Conservation (phyloP, 192 early-diverging fungal species). For the Coemansia reversa region DNA sequence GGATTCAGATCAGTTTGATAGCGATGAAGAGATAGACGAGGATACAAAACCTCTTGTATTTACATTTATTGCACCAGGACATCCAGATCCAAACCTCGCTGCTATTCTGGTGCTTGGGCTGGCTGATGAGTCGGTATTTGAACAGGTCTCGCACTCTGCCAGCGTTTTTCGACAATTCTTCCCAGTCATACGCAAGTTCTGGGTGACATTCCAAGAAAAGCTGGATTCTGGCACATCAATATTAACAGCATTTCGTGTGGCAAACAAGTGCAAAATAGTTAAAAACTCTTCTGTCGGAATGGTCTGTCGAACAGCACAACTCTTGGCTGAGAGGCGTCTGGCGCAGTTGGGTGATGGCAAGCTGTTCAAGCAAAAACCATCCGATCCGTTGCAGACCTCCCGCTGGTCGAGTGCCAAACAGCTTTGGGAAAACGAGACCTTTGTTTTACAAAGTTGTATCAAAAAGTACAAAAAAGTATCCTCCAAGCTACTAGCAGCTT, state of each 20-base stretch:
- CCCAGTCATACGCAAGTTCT: constrained; percentile 35
- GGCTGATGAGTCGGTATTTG: constrained; percentile 35
- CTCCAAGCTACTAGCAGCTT: constrained; percentile 16
- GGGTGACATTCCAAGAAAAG: constrained; percentile 38
- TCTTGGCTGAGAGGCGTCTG: constrained; percentile 31
- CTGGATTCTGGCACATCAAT: constrained; percentile 36
- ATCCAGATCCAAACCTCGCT: constrained; percentile 32
- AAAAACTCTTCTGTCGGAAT: constrained; percentile 23
- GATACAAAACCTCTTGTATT: constrained; percentile 6
- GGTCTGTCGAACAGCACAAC: constrained; percentile 23
- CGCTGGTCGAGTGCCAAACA: constrained; percentile 43
- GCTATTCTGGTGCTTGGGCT: constrained; percentile 28
- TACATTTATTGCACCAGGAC: constrained; percentile 34
- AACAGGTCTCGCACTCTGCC: constrained; percentile 18
- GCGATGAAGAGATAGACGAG: constrained; percentile 27
- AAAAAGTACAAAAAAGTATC: constrained; percentile 33
- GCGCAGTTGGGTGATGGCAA: constrained; percentile 19
- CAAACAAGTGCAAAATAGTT: constrained; percentile 26
- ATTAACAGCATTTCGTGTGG: constrained; percentile 34
- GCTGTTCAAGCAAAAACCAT: constrained; percentile 12
- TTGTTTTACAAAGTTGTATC: constrained; percentile 25
- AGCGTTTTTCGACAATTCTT: constrained; percentile 37
- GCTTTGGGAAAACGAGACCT: constrained; percentile 37
- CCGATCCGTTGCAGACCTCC: not conserved
- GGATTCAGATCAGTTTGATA: constrained; percentile 31